Evolutionary conservation across 2,329 filamentous ascomycete genomes (phyloP).

Genomic region (Sphaerulina musiva): DNA sequence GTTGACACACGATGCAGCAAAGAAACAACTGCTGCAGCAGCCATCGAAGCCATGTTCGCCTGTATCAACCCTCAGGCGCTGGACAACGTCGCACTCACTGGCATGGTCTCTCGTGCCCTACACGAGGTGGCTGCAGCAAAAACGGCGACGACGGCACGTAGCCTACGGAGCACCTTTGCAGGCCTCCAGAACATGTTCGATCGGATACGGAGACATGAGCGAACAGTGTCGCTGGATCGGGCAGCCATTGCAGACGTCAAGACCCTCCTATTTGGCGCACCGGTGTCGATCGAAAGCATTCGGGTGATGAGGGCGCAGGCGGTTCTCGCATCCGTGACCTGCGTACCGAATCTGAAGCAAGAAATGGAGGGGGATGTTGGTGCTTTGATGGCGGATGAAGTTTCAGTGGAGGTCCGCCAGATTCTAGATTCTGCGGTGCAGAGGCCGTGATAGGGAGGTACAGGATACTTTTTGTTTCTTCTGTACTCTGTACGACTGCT

Average conservation of each 20-base stretch:
- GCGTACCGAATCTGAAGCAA: conserved; percentile 14
- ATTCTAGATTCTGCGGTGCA: conserved; percentile 10
- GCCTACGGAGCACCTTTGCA: conserved; percentile 24
- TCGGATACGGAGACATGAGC: conserved; percentile 12
- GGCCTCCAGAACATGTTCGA: conserved; percentile 17
- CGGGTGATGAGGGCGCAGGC: conserved; percentile 28
- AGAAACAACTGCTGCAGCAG: conserved; percentile 25
- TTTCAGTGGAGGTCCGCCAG: conserved; percentile 2
- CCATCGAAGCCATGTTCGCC: conserved; percentile 28
- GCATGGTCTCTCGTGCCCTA: conserved; percentile 16
- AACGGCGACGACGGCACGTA: conserved; percentile 11
- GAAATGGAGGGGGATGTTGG: conserved; percentile 19
- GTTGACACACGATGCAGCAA: conserved; percentile 17
- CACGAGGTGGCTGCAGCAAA: conserved; percentile 18
- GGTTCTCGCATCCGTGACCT: conserved; percentile 20
- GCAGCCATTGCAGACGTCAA: conserved; percentile 18
- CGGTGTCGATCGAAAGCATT: conserved; percentile 27
- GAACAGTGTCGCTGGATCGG: conserved; percentile 5
- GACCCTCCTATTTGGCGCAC: conserved; percentile 24
- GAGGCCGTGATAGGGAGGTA: background rate
- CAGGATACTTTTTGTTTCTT: background rate
- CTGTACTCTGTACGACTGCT: background rate
- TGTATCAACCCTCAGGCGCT: conserved; percentile 27
- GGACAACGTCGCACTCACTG: conserved; percentile 15
- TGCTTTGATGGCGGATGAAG: conserved; percentile 18